phyloP scores from a whole-genome alignment of 129 eudicot genomes.

The Ambrosia trifida region DNA sequence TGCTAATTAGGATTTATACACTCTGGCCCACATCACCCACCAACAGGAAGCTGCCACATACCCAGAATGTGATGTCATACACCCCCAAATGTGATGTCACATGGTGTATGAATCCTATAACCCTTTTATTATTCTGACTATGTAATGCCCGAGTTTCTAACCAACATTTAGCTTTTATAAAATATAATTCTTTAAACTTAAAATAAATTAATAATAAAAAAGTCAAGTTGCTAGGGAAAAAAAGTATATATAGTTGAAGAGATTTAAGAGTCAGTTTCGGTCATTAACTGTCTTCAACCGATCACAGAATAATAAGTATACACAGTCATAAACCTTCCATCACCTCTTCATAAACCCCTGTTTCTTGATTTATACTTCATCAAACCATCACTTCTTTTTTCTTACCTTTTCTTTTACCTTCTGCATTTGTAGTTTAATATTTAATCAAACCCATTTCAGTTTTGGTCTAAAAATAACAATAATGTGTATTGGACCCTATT shows the following conservation, averaged over 20 bases:
- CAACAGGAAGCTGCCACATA: too few relatives aligned
- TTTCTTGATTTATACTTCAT: constrained; percentile 11
- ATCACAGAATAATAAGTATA: not conserved
- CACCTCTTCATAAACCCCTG: constrained; percentile 12
- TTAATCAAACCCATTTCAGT: constrained; percentile 5
- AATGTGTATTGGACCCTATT: too few relatives aligned
- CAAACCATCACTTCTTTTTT: not conserved
- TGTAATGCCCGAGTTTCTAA: too few relatives aligned
- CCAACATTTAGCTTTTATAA: not conserved
- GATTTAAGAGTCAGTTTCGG: constrained; percentile 11
- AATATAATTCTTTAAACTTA: not conserved
- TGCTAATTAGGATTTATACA: too few relatives aligned
- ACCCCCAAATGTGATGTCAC: too few relatives aligned
- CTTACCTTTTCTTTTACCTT: not conserved
- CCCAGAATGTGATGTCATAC: too few relatives aligned
- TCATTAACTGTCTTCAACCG: constrained; percentile 5
- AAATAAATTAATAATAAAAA: not conserved
- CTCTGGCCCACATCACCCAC: too few relatives aligned
- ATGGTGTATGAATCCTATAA: too few relatives aligned
- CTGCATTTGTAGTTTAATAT: not conserved
- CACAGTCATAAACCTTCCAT: constrained; percentile 22
- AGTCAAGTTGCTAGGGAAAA: constrained; percentile 9
- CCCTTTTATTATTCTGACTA: too few relatives aligned
- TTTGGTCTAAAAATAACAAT: constrained; percentile 6
- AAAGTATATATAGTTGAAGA: constrained; percentile 27